Evolutionary conservation across 805 yeast genomes (phyloP).

Genomic region (Saccharomycopsis sp.): DNA sequence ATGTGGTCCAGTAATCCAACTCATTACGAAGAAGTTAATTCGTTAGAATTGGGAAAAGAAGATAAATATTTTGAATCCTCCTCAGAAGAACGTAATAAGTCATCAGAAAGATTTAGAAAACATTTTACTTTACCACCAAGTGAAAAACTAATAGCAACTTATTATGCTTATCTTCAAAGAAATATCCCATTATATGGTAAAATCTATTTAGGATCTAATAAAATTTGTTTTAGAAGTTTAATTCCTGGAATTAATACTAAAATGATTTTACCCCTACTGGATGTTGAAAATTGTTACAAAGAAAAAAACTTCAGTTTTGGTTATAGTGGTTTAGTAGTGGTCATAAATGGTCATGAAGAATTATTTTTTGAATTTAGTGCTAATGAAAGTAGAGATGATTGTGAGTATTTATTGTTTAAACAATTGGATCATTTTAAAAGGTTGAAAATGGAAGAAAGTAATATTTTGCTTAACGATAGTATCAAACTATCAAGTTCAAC

Average conservation of each 20-base stretch:
- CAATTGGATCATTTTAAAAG: slow-evolving; percentile 34
- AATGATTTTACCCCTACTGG: slow-evolving; percentile 72
- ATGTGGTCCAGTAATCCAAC: slow-evolving; percentile 53
- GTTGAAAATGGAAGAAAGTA: slow-evolving; percentile 8
- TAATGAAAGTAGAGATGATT: slow-evolving; percentile 58
- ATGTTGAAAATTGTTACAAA: slow-evolving; percentile 57
- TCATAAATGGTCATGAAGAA: slow-evolving; percentile 67
- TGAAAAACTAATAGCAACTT: slow-evolving; percentile 51
- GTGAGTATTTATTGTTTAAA: slow-evolving; percentile 42
- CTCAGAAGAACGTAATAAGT: slow-evolving; percentile 31
- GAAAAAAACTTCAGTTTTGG: slow-evolving; percentile 61
- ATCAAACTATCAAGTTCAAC: slow-evolving; percentile 24
- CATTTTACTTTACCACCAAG: slow-evolving; percentile 54
- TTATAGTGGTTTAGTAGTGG: slow-evolving; percentile 60
- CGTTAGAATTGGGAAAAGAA: slow-evolving; percentile 31
- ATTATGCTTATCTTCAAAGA: slow-evolving; percentile 57
- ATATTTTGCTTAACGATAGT: slow-evolving; percentile 21
- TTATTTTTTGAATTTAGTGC: slow-evolving; percentile 68
- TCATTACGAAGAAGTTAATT: slow-evolving; percentile 41
- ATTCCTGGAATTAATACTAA: slow-evolving; percentile 68
- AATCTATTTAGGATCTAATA: slow-evolving; percentile 56
- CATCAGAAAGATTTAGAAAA: slow-evolving; percentile 48
- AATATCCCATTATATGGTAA: slow-evolving; percentile 79
- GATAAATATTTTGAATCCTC: slow-evolving; percentile 41
- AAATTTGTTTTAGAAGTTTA: slow-evolving; percentile 71